Evolutionary conservation across 345 rosid species (phyloP), one percentile per base, ranked within the genome.

Genomic region (Rhizophora apiculata): DNA sequence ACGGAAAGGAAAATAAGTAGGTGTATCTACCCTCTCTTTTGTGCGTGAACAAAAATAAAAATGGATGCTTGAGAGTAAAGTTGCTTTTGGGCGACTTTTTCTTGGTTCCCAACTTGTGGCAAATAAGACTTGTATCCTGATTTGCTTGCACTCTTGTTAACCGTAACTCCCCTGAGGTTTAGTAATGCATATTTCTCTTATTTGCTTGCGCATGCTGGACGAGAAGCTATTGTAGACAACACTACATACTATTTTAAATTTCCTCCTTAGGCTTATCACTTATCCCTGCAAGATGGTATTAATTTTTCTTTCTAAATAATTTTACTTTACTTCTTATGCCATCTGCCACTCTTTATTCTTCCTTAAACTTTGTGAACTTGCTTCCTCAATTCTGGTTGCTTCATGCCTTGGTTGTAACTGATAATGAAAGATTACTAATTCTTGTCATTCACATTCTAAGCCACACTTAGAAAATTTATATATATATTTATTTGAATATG

Each of bases 221-320:
- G 78, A 78, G 84, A 82, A 68, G 87, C 83, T 63, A 83, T 84
- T 3, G 37, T 64, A 52, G 97, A 90, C 82, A 83, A 85, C 78
- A 85, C 89, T n/a, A 60, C 85, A 81, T 32, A 80, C 74, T 51
- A 83, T 92, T 68, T 72, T 83, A 36, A 84, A 84, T 71, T 75
- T 91, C 77, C 82, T 90, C 48, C 53, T 86, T 57, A 79, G 65
- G 66, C 86, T 90, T 64, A 68, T 81, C 60, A 34, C 79, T 6
- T 90, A 88, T 73, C 92, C 92, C 20, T 85, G 85, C 82, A 79
- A 75, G 83, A 87, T 78, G 97, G 99, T 95, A 79, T 71, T 13
- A 43, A 10, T 54, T 11, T 43, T 39, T 57, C 31, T 53, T 37
- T 29, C 30, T 62, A 22, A 30, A 3, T 2, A 6, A 5, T 26